These are phyloP conservation scores for Hydnum rufescens DNA, from an alignment of 768 basidiomycete species.

Conservation along the genomic window DNA sequence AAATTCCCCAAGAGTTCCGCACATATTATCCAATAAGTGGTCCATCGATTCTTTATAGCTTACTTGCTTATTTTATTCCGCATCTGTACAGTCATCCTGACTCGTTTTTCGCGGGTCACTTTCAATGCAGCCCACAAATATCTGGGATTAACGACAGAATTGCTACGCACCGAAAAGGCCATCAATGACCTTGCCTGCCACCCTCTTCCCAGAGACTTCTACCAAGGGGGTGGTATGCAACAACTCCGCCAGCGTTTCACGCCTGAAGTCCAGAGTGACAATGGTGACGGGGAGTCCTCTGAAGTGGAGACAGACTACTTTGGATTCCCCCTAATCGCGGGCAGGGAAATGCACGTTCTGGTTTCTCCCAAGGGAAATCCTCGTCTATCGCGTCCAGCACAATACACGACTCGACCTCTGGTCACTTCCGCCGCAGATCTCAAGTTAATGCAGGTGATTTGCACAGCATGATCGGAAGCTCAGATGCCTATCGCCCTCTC, in stretches of 20 bases:
- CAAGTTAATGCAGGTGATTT: conserved; percentile 63
- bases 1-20: conserved; percentile 95
- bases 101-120: conserved; percentile 89
- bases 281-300: not conserved
- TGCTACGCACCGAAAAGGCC: conserved; percentile 87
- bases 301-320: conserved; percentile 7
- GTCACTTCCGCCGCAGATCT: conserved; percentile 14
- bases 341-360: too few species aligned
- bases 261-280: conserved; percentile 14
- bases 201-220: conserved; percentile 79
- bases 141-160: conserved; percentile 83
- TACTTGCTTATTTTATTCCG: not conserved
- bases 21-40: conserved; percentile 77
- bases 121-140: conserved; percentile 96
- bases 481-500: conserved; percentile 13
- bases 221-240: conserved; percentile 79
- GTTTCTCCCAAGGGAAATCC: not conserved
- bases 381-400: not conserved
- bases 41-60: not conserved
- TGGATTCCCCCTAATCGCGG: conserved; percentile 1
- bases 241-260: conserved; percentile 79
- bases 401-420: not conserved
- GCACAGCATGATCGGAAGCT: conserved; percentile 30
- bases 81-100: conserved; percentile 53
- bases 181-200: conserved; percentile 96